Percentiles rank a stretch among this genome's conserved stretches.
Conservation (phyloP, 371 early-diverging fungal genomes). For the Zancudomyces culisetae region DNA sequence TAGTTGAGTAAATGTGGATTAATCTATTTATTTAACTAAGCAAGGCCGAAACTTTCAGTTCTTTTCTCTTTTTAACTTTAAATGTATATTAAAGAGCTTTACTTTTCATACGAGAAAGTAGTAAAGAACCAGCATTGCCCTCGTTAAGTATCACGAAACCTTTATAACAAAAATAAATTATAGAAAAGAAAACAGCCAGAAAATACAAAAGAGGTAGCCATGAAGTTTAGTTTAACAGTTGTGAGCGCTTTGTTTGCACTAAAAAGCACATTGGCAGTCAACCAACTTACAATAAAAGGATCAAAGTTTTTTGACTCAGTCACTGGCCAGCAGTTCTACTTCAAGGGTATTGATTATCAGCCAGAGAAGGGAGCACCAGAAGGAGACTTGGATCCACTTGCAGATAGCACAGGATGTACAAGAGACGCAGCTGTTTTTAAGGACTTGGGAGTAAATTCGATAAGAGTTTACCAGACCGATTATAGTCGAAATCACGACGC, state of each 20-base stretch:
- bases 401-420: slow-evolving; percentile 33
- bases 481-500: slow-evolving; percentile 38
- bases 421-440: slow-evolving; percentile 46
- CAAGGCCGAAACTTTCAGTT: too few species aligned
- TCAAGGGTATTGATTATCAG: slow-evolving; percentile 63
- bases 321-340: slow-evolving; percentile 52
- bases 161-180: too few species aligned
- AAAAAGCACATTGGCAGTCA: slow-evolving; percentile 13
- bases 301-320: slow-evolving; percentile 48
- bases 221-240: too few species aligned
- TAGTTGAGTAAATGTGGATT: too few species aligned
- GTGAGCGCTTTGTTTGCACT: not conserved
- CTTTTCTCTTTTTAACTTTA: too few species aligned
- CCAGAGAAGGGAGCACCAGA: slow-evolving; percentile 25
- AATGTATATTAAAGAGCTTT: too few species aligned
- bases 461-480: slow-evolving; percentile 61
- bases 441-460: slow-evolving; percentile 45
- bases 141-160: too few species aligned
- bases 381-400: slow-evolving; percentile 34
- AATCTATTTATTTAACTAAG: too few species aligned
- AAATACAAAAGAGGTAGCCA: too few species aligned
- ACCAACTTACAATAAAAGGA: slow-evolving; percentile 46
- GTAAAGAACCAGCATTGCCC: too few species aligned
- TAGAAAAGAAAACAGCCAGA: too few species aligned
- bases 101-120: too few species aligned